A percentile compares a stretch with the other conserved stretches of the same genome.
These are phyloP conservation scores for Monosporascus sp. DNA, from an alignment of 2,329 filamentous ascomycete genomes.

Conservation along the genomic window DNA sequence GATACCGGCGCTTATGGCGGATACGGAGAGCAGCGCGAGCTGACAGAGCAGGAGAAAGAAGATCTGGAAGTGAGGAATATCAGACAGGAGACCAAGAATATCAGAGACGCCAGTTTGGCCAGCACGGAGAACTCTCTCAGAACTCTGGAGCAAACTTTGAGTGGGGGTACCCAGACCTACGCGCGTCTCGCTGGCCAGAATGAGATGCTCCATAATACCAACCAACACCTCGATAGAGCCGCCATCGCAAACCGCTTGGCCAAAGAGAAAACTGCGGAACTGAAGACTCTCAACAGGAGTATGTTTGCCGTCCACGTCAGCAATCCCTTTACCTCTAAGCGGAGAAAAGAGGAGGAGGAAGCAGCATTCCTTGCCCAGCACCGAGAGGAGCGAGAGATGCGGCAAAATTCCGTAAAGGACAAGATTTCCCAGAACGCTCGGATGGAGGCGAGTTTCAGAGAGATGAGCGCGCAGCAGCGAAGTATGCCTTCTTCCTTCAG, in stretches of 20 bases:
- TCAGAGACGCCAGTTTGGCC: slow-evolving; percentile 70
- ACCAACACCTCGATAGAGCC: slow-evolving; percentile 76
- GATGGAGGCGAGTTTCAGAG: slow-evolving; percentile 46
- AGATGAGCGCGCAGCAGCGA: slow-evolving; percentile 24
- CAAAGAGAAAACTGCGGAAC: slow-evolving; percentile 73
- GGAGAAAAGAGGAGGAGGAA: slow-evolving; percentile 59
- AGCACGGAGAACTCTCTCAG: slow-evolving; percentile 62
- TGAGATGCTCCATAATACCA: slow-evolving; percentile 75
- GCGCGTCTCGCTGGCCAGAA: slow-evolving; percentile 71
- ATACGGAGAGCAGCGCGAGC: slow-evolving; percentile 65
- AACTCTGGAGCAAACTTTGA: slow-evolving; percentile 63
- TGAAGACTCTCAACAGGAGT: slow-evolving; percentile 80
- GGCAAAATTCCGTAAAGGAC: slow-evolving; percentile 56
- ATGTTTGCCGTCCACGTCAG: slow-evolving; percentile 84
- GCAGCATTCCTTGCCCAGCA: slow-evolving; percentile 65
- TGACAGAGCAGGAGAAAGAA: slow-evolving; percentile 79
- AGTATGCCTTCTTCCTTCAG: slow-evolving; percentile 15
- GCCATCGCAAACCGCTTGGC: slow-evolving; percentile 70
- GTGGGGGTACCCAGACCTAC: slow-evolving; percentile 66
- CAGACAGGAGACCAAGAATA: slow-evolving; percentile 67
- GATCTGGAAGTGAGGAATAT: slow-evolving; percentile 64
- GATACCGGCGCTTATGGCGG: slow-evolving; percentile 37
- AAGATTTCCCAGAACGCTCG: slow-evolving; percentile 47
- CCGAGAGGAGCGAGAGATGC: slow-evolving; percentile 58
- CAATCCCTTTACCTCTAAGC: slow-evolving; percentile 71